These are phyloP conservation scores for Zalerion maritima DNA, from an alignment of 495 filamentous ascomycete genomes.

Conservation along the genomic window DNA sequence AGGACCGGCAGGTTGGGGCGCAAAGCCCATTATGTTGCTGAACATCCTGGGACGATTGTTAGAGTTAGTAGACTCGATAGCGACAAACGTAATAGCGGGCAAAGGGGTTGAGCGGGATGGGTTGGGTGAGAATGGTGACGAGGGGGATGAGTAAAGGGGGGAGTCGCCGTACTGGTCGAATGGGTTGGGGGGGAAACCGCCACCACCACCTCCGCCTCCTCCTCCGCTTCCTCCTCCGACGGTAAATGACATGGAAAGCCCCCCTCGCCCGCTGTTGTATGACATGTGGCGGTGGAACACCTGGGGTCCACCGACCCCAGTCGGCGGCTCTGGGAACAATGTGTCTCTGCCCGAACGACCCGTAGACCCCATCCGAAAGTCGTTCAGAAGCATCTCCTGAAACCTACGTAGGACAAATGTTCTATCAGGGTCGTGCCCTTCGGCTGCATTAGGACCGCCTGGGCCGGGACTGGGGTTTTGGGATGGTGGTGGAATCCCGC, in stretches of 20 bases:
- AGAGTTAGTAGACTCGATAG: no score
- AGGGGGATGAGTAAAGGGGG: no score
- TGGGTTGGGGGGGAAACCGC: no score
- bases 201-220: no score
- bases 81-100: no score
- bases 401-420: conserved; percentile 29
- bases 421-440: conserved; percentile 14
- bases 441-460: conserved; percentile 9
- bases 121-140: no score
- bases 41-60: conserved; percentile 10
- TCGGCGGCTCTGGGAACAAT: neutral
- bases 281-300: conserved; percentile 9
- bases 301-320: conserved; percentile 3
- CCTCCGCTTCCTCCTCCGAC: no score
- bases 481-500: conserved; percentile 24
- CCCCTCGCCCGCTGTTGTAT: conserved; percentile 13
- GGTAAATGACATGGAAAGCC: no score
- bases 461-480: conserved; percentile 13
- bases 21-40: conserved; percentile 5
- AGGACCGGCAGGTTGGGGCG: conserved; percentile 1
- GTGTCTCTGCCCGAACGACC: conserved; percentile 2
- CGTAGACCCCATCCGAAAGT: no score
- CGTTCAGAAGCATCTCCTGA: conserved; percentile 21
- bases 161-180: no score
- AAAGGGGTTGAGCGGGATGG: no score